Percentiles rank a stretch among this genome's conserved stretches.
Evolutionary conservation across 768 basidiomycete species (phyloP).

Genomic region (Podaxis sp.): DNA sequence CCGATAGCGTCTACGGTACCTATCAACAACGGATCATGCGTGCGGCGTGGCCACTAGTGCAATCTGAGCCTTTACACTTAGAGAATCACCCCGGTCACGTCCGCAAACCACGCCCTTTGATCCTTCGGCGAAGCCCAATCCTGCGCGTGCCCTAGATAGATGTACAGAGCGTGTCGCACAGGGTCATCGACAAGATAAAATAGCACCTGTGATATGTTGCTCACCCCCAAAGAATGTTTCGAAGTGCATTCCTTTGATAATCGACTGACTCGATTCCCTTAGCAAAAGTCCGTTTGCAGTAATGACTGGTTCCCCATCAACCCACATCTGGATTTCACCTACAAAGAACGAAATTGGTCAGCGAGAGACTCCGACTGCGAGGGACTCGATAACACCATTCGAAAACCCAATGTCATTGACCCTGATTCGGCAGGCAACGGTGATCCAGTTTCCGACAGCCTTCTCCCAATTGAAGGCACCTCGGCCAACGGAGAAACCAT

Average conservation of each 20-base stretch:
- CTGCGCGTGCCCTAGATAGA: slow-evolving; percentile 39
- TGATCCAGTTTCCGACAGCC: slow-evolving; percentile 57
- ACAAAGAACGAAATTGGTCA: not conserved
- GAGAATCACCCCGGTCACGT: slow-evolving; percentile 45
- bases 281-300: slow-evolving; percentile 46
- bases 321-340: slow-evolving; percentile 68
- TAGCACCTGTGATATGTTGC: slow-evolving; percentile 8
- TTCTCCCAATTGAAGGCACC: slow-evolving; percentile 56
- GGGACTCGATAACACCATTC: slow-evolving; percentile 42
- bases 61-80: not conserved
- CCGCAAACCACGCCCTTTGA: slow-evolving; percentile 58
- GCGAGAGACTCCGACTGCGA: not conserved
- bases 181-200: not conserved
- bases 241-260: slow-evolving; percentile 68
- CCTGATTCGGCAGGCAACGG: slow-evolving; percentile 64
- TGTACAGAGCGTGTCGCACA: not conserved
- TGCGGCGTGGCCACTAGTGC: not conserved
- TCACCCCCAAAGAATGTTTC: slow-evolving; percentile 79
- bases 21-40: not conserved
- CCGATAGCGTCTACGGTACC: not conserved
- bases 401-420: slow-evolving; percentile 59
- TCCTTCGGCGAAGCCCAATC: slow-evolving; percentile 63
- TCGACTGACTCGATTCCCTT: slow-evolving; percentile 37
- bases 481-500: slow-evolving; percentile 65
- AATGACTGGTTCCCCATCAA: slow-evolving; percentile 61